These are phyloP conservation scores for Naganishia vishniacii DNA, from an alignment of 768 basidiomycete species.

Conservation along the genomic window DNA sequence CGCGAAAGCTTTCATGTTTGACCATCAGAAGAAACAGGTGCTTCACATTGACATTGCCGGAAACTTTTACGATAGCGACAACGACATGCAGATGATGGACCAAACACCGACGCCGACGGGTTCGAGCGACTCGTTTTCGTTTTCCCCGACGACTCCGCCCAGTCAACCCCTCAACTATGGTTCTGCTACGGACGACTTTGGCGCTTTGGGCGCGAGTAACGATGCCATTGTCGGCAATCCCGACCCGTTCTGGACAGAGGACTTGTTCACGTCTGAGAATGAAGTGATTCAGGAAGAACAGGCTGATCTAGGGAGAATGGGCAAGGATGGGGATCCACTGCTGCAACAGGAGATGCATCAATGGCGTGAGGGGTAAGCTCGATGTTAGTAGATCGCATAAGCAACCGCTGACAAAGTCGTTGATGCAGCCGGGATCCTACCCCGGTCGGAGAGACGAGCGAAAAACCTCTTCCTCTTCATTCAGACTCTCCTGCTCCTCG, in stretches of 20 bases:
- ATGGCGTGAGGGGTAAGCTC: conserved; percentile 26
- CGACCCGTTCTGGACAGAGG: conserved; percentile 17
- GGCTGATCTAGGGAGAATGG: conserved; percentile 24
- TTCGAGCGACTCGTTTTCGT: conserved; percentile 9
- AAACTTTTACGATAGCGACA: neutral
- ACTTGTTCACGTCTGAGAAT: neutral
- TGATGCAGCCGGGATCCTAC: conserved; percentile 12
- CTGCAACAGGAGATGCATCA: conserved; percentile 2
- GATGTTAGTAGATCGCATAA: neutral
- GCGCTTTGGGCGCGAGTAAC: too few species aligned
- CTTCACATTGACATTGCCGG: neutral
- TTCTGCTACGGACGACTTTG: conserved; percentile 10
- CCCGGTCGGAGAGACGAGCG: neutral
- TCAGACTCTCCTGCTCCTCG: conserved; percentile 24
- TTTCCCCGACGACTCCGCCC: neutral
- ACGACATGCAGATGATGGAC: conserved; percentile 19
- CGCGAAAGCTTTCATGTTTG: neutral
- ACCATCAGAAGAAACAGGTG: neutral
- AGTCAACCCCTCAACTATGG: conserved; percentile 1
- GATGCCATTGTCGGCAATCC: neutral
- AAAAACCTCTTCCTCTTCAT: conserved; percentile 18
- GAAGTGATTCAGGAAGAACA: conserved; percentile 1
- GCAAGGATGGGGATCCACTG: conserved; percentile 15
- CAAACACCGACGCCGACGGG: conserved; percentile 19
- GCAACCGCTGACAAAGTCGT: neutral